These are phyloP conservation scores for Nannizziopsis arthrosporioides DNA, from an alignment of 2,329 filamentous ascomycete genomes.

Conservation along the genomic window DNA sequence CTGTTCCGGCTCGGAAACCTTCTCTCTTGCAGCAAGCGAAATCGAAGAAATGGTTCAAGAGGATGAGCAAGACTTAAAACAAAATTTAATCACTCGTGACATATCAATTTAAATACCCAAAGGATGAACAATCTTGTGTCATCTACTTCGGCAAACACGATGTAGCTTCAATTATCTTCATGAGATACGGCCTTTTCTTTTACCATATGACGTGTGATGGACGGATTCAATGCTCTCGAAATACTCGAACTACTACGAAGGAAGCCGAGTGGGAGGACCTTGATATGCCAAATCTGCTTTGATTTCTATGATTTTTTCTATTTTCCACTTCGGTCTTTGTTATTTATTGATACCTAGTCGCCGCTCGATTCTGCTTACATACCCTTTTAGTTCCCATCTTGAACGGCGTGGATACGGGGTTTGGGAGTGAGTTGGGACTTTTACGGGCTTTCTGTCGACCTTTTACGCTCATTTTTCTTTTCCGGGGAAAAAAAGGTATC, in stretches of 20 bases:
- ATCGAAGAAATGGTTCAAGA: constrained; percentile 80
- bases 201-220: constrained; percentile 1
- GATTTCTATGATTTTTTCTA: neutral
- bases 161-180: neutral
- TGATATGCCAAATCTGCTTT: neutral
- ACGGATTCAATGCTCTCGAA: no score
- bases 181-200: constrained; percentile 4
- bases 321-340: neutral
- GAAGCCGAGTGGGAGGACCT: no score
- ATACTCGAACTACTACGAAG: no score
- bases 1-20: constrained; percentile 11
- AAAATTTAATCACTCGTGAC: no score
- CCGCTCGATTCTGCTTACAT: constrained; percentile 1
- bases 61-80: constrained; percentile 60
- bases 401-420: neutral
- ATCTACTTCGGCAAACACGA: no score
- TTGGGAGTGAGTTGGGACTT: neutral
- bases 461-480: neutral
- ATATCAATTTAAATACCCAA: neutral
- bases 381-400: neutral
- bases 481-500: neutral
- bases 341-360: neutral
- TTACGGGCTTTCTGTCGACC: neutral
- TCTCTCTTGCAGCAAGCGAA: constrained; percentile 28
- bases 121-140: no score